Conservation (phyloP, 192 early-diverging fungal species). For the Coemansia aciculifera region DNA sequence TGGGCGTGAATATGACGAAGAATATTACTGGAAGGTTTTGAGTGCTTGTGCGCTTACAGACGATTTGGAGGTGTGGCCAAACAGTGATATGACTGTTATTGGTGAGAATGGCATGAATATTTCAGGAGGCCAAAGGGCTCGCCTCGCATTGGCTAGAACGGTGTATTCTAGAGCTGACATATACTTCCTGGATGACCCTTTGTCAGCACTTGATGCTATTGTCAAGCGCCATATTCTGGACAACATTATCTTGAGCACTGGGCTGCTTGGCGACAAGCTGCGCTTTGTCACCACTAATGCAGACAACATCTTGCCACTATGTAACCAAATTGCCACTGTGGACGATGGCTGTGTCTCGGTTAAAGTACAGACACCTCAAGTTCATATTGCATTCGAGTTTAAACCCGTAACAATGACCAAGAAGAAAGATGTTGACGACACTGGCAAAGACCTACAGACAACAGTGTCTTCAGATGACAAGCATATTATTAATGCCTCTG, state of each 20-base stretch:
- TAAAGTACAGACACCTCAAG: constrained; percentile 33
- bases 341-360: constrained; percentile 33
- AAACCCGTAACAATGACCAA: constrained; percentile 25
- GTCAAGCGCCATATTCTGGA: constrained; percentile 68
- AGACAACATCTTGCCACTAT: constrained; percentile 25
- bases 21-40: constrained; percentile 61
- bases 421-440: not conserved
- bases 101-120: constrained; percentile 72
- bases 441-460: not conserved
- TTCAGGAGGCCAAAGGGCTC: constrained; percentile 70
- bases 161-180: constrained; percentile 71
- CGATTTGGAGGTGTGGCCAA: constrained; percentile 64
- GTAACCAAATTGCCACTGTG: constrained; percentile 27
- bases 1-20: constrained; percentile 61
- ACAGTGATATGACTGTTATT: constrained; percentile 69
- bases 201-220: constrained; percentile 68
- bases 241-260: constrained; percentile 55
- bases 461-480: not conserved
- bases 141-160: constrained; percentile 64
- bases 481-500: not conserved
- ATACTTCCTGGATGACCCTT: constrained; percentile 72
- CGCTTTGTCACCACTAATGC: constrained; percentile 53
- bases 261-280: constrained; percentile 57
- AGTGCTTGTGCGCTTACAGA: constrained; percentile 62
- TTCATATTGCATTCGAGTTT: constrained; percentile 13